These are phyloP conservation scores for Candida boidinii DNA, from an alignment of 805 yeast species.

Conservation along the genomic window DNA sequence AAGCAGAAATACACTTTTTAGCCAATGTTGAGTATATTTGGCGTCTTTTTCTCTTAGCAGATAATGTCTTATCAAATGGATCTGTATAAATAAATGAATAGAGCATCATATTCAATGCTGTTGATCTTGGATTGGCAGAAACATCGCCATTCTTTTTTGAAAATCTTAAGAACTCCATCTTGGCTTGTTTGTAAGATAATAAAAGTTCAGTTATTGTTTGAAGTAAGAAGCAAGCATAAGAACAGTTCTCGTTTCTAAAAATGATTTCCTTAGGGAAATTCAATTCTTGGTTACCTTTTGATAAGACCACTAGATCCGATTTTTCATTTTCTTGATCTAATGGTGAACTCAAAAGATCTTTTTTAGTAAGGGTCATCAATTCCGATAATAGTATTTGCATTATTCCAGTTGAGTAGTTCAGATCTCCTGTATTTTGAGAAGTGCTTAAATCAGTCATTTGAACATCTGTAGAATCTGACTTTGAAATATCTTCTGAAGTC, in stretches of 20 bases:
- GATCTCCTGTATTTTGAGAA: not conserved
- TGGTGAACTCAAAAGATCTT: conserved; percentile 16
- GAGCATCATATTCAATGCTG: conserved; percentile 67
- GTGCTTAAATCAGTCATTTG: conserved; percentile 21
- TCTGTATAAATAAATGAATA: conserved; percentile 63
- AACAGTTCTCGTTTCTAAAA: conserved; percentile 46
- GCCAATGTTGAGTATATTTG: conserved; percentile 55
- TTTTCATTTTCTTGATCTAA: conserved; percentile 11
- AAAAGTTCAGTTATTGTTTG: conserved; percentile 63
- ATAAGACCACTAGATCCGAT: conserved; percentile 8
- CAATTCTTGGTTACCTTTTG: conserved; percentile 14
- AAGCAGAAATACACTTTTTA: conserved; percentile 48
- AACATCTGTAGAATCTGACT: conserved; percentile 6
- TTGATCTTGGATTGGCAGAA: conserved; percentile 58
- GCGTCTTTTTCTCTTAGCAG: conserved; percentile 39
- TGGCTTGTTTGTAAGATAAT: conserved; percentile 71
- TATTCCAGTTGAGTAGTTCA: conserved; percentile 36
- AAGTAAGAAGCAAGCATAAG: conserved; percentile 60
- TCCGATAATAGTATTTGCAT: conserved; percentile 57
- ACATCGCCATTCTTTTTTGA: conserved; percentile 41
- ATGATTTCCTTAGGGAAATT: conserved; percentile 19
- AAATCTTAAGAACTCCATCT: conserved; percentile 73
- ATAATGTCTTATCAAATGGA: conserved; percentile 26
- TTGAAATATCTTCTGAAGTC: conserved; percentile 17
- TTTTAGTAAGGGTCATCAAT: conserved; percentile 37